A percentile compares a stretch with the other conserved stretches of the same genome.
phyloP scores from a whole-genome alignment of 2,329 filamentous ascomycete genomes.

The Aspergillus nomiae region DNA sequence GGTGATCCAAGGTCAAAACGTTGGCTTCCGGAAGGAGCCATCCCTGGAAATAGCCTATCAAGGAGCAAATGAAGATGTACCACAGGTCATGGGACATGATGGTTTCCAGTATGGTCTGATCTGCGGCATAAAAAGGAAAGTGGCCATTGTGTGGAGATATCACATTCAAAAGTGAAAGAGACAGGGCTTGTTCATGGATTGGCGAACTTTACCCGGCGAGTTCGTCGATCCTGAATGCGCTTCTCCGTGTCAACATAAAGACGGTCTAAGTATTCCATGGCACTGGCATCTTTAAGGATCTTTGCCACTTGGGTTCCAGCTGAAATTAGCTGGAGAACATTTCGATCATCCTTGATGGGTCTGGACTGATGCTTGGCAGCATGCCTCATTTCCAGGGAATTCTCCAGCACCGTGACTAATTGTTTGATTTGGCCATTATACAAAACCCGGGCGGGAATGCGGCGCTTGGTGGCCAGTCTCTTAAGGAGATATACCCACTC shows the following conservation, averaged over 20 bases:
- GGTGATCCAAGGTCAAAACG: conserved; percentile 3
- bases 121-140: not conserved
- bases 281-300: conserved; percentile 79
- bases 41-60: conserved; percentile 4
- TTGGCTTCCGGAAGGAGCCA: conserved; percentile 2
- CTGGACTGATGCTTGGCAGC: conserved; percentile 81
- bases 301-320: conserved; percentile 86
- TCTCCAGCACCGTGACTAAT: conserved; percentile 84
- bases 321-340: conserved; percentile 83
- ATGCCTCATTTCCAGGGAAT: conserved; percentile 84
- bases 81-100: not conserved
- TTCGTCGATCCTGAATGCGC: conserved; percentile 69
- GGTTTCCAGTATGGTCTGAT: conserved; percentile 7
- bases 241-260: conserved; percentile 81
- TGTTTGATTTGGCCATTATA: conserved; percentile 93
- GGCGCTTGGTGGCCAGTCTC: conserved; percentile 79
- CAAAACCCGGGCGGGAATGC: conserved; percentile 79
- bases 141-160: conserved; percentile 14
- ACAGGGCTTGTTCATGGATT: conserved; percentile 25
- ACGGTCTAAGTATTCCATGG: conserved; percentile 79
- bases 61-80: not conserved
- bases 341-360: conserved; percentile 83
- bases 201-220: conserved; percentile 40
- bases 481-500: conserved; percentile 90
- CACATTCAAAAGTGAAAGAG: conserved; percentile 12